These are phyloP conservation scores for Lactarius akahatsu DNA, from an alignment of 768 basidiomycete genomes.

Conservation along the genomic window DNA sequence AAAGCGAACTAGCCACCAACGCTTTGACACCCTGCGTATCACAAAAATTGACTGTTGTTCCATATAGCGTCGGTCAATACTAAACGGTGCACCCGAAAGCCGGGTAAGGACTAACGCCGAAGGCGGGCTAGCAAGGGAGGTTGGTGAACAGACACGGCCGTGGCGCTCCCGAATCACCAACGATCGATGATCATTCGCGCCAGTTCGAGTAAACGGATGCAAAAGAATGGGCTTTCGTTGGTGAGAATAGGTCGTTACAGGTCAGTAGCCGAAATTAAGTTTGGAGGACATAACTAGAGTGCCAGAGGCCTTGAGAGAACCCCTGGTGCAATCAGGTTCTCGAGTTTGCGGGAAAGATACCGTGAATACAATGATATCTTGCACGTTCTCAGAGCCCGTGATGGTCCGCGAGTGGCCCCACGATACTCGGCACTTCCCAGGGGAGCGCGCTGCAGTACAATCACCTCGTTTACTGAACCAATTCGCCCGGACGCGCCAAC, in stretches of 20 bases:
- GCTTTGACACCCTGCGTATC: not conserved
- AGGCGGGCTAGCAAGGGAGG: not conserved
- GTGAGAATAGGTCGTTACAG: too few species aligned
- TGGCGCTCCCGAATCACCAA: not conserved
- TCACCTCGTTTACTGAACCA: not conserved
- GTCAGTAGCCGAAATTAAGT: too few species aligned
- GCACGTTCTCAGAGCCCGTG: too few species aligned
- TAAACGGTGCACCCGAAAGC: not conserved
- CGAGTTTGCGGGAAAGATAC: not conserved
- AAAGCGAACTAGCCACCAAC: not conserved
- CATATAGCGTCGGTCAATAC: not conserved
- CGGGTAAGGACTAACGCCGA: not conserved
- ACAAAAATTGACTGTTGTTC: not conserved
- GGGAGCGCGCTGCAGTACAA: not conserved
- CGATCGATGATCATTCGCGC: not conserved
- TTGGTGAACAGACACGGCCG: not conserved
- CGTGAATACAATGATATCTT: not conserved
- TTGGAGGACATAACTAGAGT: too few species aligned
- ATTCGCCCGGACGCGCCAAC: not conserved
- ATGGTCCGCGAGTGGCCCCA: too few species aligned
- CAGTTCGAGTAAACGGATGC: not conserved
- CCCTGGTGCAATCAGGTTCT: not conserved
- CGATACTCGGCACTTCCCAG: too few species aligned
- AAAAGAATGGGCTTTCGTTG: not conserved
- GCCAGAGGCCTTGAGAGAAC: too few species aligned